phyloP scores from a whole-genome alignment of 441 rosid species.

The Corymbia citriodora region DNA sequence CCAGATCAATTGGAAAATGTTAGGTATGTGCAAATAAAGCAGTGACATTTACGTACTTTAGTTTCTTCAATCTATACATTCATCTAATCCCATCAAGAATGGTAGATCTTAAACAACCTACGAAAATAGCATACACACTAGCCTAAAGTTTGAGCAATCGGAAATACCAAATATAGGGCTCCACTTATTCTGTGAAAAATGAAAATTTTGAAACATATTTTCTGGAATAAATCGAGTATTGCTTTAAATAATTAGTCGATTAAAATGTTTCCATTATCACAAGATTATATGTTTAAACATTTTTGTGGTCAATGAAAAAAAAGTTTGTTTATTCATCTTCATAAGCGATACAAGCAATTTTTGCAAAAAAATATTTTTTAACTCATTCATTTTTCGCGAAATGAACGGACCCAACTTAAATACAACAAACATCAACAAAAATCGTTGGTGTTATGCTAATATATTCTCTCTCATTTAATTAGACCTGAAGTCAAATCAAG shows the following conservation, averaged over 20 bases:
- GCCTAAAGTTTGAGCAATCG: neutral
- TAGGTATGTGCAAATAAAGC: neutral
- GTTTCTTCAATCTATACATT: neutral
- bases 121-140: neutral
- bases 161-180: neutral
- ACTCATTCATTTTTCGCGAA: neutral
- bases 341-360: fast-evolving
- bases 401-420: neutral
- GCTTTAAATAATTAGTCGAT: neutral
- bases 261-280: neutral
- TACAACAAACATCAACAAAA: neutral
- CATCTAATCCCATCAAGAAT: neutral
- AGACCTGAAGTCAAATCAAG: neutral
- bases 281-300: neutral
- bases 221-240: neutral
- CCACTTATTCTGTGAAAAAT: neutral
- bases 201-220: fast-evolving
- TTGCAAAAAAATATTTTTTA: neutral
- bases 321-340: neutral
- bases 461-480: neutral
- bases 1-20: neutral
- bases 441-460: neutral
- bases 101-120: neutral
- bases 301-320: neutral
- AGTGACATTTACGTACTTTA: neutral